Percentiles rank a stretch among this genome's conserved stretches.
Conservation (phyloP, 1,284 basidiomycete genomes). For the Ganoderma multipileum region DNA sequence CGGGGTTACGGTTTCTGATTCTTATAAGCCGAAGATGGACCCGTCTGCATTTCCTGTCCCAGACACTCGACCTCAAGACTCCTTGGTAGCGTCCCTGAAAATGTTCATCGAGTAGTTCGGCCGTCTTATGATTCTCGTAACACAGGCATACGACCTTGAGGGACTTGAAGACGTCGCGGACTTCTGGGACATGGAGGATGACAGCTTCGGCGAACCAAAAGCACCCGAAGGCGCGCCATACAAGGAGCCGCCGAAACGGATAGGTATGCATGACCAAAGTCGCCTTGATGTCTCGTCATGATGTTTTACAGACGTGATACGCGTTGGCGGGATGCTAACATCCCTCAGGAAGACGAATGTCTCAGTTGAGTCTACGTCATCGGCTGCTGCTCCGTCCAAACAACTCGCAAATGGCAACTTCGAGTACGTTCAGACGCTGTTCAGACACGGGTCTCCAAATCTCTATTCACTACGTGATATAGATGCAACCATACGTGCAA, state of each 20-base stretch:
- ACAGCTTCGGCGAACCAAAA: constrained; percentile 42
- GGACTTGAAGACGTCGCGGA: constrained; percentile 70
- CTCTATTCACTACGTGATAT: not conserved
- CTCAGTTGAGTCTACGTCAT: constrained; percentile 43
- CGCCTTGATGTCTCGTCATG: not conserved
- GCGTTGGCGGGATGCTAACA: not conserved
- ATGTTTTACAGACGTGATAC: not conserved
- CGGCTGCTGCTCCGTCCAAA: constrained; percentile 13
- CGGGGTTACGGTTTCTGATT: constrained; percentile 58
- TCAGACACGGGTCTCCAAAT: too few relatives aligned
- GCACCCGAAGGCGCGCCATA: not conserved
- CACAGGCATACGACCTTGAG: constrained; percentile 65
- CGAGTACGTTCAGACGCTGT: constrained; percentile 45
- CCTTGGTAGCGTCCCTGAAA: constrained; percentile 47
- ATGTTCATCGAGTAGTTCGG: not conserved
- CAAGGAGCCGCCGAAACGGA: constrained; percentile 22
- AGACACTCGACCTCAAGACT: constrained; percentile 72
- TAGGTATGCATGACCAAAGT: not conserved
- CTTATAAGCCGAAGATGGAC: constrained; percentile 63
- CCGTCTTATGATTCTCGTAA: not conserved
- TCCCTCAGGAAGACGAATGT: constrained; percentile 29
- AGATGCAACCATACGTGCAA: constrained; percentile 86
- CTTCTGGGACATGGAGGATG: constrained; percentile 66
- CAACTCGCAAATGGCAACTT: constrained; percentile 57
- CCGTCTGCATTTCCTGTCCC: constrained; percentile 65